Percentiles rank a stretch among this genome's conserved stretches.
phyloP scores from a whole-genome alignment of 2,329 filamentous ascomycete genomes.

The Neobulgaria alba region DNA sequence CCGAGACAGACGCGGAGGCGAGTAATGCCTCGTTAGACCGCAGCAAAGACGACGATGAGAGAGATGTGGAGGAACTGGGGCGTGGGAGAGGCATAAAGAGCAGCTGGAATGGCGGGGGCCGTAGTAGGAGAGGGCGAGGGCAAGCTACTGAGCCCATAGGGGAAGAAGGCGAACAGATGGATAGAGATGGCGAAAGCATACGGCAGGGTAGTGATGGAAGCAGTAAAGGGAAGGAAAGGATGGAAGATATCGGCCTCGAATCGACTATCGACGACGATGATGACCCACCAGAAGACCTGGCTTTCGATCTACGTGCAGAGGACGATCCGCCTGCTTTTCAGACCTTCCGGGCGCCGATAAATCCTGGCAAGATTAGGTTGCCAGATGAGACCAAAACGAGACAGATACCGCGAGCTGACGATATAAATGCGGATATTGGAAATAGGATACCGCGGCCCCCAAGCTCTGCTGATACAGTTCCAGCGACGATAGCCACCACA shows the following conservation, averaged over 20 bases:
- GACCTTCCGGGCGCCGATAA: slow-evolving; percentile 36
- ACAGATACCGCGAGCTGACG: slow-evolving; percentile 16
- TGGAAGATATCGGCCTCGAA: slow-evolving; percentile 84
- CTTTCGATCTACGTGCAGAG: slow-evolving; percentile 44
- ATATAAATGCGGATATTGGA: slow-evolving; percentile 11
- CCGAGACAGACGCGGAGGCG: slow-evolving; percentile 69
- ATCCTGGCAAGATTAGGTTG: slow-evolving; percentile 25
- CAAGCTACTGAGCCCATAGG: slow-evolving; percentile 22
- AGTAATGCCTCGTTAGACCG: slow-evolving; percentile 47
- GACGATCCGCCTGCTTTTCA: slow-evolving; percentile 54
- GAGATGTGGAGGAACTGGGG: slow-evolving; percentile 38
- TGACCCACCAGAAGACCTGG: slow-evolving; percentile 52
- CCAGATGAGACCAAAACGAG: slow-evolving; percentile 18
- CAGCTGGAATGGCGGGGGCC: slow-evolving; percentile 49
- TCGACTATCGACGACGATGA: slow-evolving; percentile 52
- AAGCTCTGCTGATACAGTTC: slow-evolving; percentile 35
- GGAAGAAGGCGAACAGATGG: slow-evolving; percentile 34
- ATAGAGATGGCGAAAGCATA: slow-evolving; percentile 23
- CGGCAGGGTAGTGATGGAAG: slow-evolving; percentile 22
- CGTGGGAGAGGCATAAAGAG: slow-evolving; percentile 46
- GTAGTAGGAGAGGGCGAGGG: slow-evolving; percentile 24
- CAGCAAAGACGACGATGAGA: slow-evolving; percentile 39
- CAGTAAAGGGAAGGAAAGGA: slow-evolving; percentile 49
- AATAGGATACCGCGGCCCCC: slow-evolving; percentile 20
- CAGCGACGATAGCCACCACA: slow-evolving; percentile 46